phyloP scores from a whole-genome alignment of 257 asterid genomes.

The Striga asiatica region DNA sequence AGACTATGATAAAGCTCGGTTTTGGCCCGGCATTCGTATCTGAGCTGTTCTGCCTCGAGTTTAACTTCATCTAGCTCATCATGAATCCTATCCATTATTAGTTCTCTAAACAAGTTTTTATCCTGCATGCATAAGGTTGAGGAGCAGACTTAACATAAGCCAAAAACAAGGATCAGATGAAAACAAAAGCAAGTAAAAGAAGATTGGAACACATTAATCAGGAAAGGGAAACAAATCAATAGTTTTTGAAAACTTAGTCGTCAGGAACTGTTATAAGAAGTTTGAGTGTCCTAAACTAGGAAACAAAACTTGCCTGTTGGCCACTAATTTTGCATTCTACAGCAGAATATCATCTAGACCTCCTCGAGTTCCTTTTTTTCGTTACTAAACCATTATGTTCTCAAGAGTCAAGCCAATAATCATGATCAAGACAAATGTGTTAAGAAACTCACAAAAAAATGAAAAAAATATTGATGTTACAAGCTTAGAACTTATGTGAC shows the following conservation, averaged over 20 bases:
- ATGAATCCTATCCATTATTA: slow-evolving; percentile 15
- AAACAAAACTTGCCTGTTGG: background rate
- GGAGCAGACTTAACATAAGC: background rate
- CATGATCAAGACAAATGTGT: no score
- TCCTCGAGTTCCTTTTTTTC: background rate
- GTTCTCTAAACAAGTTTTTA: background rate
- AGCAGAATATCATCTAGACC: background rate
- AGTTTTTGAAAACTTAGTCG: background rate
- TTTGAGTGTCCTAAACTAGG: background rate
- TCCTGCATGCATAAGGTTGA: slow-evolving; percentile 8
- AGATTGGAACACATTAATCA: background rate
- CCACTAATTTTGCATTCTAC: background rate
- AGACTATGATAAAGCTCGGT: slow-evolving; percentile 20
- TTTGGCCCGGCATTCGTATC: slow-evolving; percentile 23
- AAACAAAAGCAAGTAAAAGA: no score
- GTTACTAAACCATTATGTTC: no score
- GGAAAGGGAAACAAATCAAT: background rate
- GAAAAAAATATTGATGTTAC: no score
- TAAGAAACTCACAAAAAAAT: background rate
- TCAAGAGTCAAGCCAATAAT: no score
- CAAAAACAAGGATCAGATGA: no score
- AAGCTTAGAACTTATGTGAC: no score
- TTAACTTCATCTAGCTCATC: slow-evolving; percentile 22
- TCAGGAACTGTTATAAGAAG: background rate
- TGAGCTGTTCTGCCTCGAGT: slow-evolving; percentile 21